Evolutionary conservation across 148 eudicot species (phyloP), one percentile per base, ranked within the genome.

Genomic region (Silene latifolia): DNA sequence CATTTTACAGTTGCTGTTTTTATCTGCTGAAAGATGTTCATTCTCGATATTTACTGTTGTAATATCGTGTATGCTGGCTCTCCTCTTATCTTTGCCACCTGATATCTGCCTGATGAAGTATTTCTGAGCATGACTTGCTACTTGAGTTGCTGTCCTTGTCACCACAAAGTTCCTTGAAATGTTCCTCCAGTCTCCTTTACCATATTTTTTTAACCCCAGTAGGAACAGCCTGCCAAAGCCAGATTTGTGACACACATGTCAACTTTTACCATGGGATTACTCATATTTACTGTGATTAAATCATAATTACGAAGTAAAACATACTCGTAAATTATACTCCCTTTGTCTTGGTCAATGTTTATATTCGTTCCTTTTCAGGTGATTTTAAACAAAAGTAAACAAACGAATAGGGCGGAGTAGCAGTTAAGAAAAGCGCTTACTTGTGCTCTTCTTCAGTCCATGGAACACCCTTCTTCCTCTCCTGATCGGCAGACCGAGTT

Each of bases 381-480:
- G 35, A 32, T 32, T 2, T n/a, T n/a, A n/a, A n/a, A n/a, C n/a
- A n/a, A n/a, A n/a, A n/a, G 35, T 32, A 32, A 32, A 32, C 35
- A 32, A 32, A 32, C 3, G 35, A 32, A 32, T 32, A 4, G 35
- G 35, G 3, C 35, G 35, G 5, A 32, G 35, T 32, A 32, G n/a
- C n/a, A 32, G 35, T 32, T 32, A 32, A 2, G 35, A 32, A 32
- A 32, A 48, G 3, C 12, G 86, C 91, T 85, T 80, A 96, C 99
- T 85, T 96, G 27, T 96, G 99, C 79, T 95, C 99, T 73, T 92
- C 96, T 76, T 95, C 99, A 0, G 99, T 95, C 99, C 99, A 95
- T 14, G 99, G 99, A 77, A 96, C 87, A 19, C 99, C 99, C 80
- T 92, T 96, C 87, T 96, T 96, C 87, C 99, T 89, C 82, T 92